Percentiles rank a stretch among this genome's conserved stretches.
Evolutionary conservation across 2,329 filamentous ascomycete species (phyloP).

Genomic region (Phyllosticta citribraziliensis): DNA sequence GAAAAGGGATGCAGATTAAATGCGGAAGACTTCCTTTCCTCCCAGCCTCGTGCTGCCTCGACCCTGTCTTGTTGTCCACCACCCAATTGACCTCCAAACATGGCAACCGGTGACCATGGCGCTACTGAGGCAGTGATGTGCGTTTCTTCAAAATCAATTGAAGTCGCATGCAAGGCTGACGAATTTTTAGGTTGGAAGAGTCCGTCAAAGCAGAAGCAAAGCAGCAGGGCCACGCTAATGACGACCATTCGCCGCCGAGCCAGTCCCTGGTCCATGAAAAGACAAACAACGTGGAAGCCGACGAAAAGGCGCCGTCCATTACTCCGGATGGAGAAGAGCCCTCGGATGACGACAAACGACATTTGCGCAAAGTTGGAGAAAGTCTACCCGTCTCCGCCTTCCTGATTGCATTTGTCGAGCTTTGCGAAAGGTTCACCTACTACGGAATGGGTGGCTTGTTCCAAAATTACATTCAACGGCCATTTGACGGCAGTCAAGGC

Average conservation of each 20-base stretch:
- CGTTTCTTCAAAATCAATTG: neutral
- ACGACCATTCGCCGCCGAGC: conserved; percentile 4
- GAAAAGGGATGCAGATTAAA: neutral
- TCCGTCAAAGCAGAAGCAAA: neutral
- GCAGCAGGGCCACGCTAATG: conserved; percentile 1
- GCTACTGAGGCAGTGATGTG: conserved; percentile 4
- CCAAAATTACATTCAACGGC: conserved; percentile 28
- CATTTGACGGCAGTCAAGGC: conserved; percentile 9
- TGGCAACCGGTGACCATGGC: conserved; percentile 8
- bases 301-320: conserved; percentile 1
- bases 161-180: neutral
- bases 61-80: neutral
- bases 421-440: conserved; percentile 30
- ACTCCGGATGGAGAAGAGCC: conserved; percentile 20
- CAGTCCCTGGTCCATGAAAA: neutral
- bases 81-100: neutral
- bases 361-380: conserved; percentile 25
- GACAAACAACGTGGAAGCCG: neutral
- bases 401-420: conserved; percentile 27
- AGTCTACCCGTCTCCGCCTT: conserved; percentile 26
- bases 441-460: conserved; percentile 23
- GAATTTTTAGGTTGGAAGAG: neutral
- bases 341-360: conserved; percentile 23
- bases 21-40: neutral
- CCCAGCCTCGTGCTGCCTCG: neutral